These are phyloP conservation scores for Penicillium rolfsii DNA, from an alignment of 2,329 filamentous ascomycete species.

Conservation along the genomic window DNA sequence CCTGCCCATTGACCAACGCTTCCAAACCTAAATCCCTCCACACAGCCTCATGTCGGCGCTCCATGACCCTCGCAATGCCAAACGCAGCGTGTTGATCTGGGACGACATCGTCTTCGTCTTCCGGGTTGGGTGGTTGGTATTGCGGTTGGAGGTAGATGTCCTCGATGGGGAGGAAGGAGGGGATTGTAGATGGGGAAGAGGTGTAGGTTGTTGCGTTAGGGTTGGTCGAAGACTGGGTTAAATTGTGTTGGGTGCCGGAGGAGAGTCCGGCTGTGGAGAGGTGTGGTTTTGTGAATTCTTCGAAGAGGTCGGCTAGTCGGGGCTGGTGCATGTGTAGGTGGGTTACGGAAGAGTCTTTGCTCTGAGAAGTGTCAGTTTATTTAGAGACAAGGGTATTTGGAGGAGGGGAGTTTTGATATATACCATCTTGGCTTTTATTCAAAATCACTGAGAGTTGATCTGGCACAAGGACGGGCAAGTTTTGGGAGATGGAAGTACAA, in stretches of 20 bases:
- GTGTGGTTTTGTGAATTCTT: constrained; percentile 54
- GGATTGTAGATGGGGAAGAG: constrained; percentile 38
- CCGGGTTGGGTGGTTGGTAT: constrained; percentile 65
- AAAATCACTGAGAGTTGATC: too few species aligned
- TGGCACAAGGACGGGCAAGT: too few species aligned
- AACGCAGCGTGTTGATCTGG: constrained; percentile 70
- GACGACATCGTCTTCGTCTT: constrained; percentile 69
- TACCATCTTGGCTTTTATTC: constrained; percentile 29
- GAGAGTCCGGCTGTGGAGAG: constrained; percentile 30
- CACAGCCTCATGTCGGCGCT: constrained; percentile 55
- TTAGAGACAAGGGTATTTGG: constrained; percentile 8
- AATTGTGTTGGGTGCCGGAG: constrained; percentile 11
- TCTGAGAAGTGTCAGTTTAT: constrained; percentile 36
- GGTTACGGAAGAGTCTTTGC: constrained; percentile 55
- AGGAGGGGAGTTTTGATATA: background rate
- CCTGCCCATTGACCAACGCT: constrained; percentile 49
- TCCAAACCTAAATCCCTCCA: constrained; percentile 65
- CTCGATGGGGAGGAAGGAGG: constrained; percentile 56
- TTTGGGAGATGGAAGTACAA: background rate
- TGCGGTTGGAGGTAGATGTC: constrained; percentile 64
- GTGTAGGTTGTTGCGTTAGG: constrained; percentile 34
- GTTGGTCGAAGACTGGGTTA: constrained; percentile 23
- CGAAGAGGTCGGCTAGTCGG: constrained; percentile 54
- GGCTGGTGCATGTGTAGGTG: constrained; percentile 55
- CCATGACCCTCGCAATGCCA: constrained; percentile 65